Base-by-base conservation (phyloP, 306 rosid genomes). In the Dalbergia oliveri region DNA sequence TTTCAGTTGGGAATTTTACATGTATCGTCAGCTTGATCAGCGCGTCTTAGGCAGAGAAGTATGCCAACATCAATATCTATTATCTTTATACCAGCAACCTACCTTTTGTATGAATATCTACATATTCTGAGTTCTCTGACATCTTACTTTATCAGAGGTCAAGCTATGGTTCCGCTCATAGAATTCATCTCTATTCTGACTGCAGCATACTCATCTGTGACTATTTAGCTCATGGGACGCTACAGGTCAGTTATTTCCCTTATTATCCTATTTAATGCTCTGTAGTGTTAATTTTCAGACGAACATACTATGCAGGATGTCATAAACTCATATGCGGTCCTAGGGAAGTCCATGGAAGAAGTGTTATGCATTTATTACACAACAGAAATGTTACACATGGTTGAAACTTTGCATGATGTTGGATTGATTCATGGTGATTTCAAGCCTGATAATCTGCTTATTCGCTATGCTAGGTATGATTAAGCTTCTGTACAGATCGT, bases 361-460 rank as follows among this genome's bases (percentile, higher is more conserved):
- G 91, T 84, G 56, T 67, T 93, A 54, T 90, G 98, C 78, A 91
- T 95, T 67, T 93, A 93, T 76, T 93, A 93, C 89, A 91, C 98
- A 14, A 86, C 75, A 78, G 98, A 95, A 86, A 93, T 93, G 99
- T 90, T 95, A 78, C 83, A 86, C 83, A 91, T 91, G 96, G 85
- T 91, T 21, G 97, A 95, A 81, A 80, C 85, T 79, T 73, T 95
- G 86, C 98, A 91, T 78, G 88, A 81, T 59, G 91, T 79, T 81
- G 94, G 91, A 83, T 87, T 95, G 84, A 87, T 95, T 85, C 99
- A 93, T 86, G 94, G 99, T 37, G 99, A 95, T 91, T 93, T 95
- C 88, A 95, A 95, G 90, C 98, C 99, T 45, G 99, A 95, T 79
- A 95, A 95, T 88, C 83, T 95, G 84, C 94, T 95, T 31, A 83